Evolutionary conservation across 345 rosid species (phyloP).

Genomic region (Mallotus nudiflorus): DNA sequence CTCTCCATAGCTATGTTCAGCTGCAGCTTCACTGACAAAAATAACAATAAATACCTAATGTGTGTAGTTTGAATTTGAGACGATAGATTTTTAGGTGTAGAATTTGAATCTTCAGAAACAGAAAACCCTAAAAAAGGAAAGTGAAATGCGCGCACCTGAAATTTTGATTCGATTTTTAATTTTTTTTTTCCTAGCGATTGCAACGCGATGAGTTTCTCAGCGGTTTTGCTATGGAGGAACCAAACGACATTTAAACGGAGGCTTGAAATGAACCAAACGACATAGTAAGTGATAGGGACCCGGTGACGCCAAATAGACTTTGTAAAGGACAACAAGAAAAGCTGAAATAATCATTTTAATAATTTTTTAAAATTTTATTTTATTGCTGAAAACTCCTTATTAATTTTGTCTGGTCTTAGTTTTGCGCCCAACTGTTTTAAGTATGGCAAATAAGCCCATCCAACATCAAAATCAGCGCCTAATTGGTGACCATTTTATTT

Average conservation of each 20-base stretch:
- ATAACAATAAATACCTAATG: background rate
- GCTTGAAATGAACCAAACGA: background rate
- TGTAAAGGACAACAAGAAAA: constrained; percentile 7
- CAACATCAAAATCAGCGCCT: too few relatives aligned
- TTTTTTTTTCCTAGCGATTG: too few relatives aligned
- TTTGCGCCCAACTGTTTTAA: too few relatives aligned
- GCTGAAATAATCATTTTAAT: too few relatives aligned
- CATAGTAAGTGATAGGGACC: background rate
- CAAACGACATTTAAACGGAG: background rate
- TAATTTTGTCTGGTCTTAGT: too few relatives aligned
- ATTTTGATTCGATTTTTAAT: background rate
- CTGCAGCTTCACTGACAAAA: background rate
- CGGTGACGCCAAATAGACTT: background rate
- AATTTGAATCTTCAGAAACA: too few relatives aligned
- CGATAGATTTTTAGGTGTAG: too few relatives aligned
- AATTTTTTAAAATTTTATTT: too few relatives aligned
- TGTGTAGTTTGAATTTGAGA: too few relatives aligned
- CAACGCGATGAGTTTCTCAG: background rate
- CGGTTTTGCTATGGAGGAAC: background rate
- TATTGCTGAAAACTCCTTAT: too few relatives aligned
- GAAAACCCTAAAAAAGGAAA: background rate
- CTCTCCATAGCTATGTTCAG: constrained; percentile 35
- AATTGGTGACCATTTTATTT: too few relatives aligned
- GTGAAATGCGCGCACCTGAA: background rate
- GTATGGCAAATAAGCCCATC: too few relatives aligned